Evolutionary conservation across 176 grass and related monocot species (phyloP).

Genomic region (Otatea glauca): DNA sequence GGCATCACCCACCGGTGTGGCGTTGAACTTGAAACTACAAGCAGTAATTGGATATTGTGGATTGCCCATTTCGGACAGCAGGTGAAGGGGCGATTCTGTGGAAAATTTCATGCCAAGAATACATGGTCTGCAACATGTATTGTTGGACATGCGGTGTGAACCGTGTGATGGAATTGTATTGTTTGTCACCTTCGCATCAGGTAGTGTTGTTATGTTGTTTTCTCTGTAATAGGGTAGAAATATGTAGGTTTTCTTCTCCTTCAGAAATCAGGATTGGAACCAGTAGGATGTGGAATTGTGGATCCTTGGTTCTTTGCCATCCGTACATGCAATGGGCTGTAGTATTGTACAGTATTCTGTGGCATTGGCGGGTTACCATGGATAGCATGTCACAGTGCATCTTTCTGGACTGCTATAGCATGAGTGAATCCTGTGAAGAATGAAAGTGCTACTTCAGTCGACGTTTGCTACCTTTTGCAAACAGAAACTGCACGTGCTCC

Average conservation of each 20-base stretch:
- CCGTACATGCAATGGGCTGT: neutral
- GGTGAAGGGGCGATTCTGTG: no score
- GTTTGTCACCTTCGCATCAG: neutral
- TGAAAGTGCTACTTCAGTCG: neutral
- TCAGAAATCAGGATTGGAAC: neutral
- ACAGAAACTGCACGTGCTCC: no score
- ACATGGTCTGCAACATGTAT: neutral
- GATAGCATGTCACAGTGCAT: neutral
- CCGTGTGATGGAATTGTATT: no score
- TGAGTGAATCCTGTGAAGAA: neutral
- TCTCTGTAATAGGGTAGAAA: neutral
- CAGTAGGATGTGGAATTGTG: slow-evolving; percentile 22
- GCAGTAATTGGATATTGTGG: no score
- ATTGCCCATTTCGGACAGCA: no score
- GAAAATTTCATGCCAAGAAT: neutral
- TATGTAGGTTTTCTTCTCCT: neutral
- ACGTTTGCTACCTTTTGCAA: neutral
- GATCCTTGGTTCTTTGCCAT: neutral
- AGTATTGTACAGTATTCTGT: neutral
- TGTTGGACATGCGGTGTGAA: neutral
- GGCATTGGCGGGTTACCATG: neutral
- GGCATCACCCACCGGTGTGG: neutral
- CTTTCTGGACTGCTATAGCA: neutral
- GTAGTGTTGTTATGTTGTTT: neutral
- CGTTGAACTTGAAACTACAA: slow-evolving; percentile 1